Percentiles rank a stretch among this genome's conserved stretches.
Evolutionary conservation across 495 filamentous ascomycete genomes (phyloP).

Genomic region (Trypethelium eluteriae): DNA sequence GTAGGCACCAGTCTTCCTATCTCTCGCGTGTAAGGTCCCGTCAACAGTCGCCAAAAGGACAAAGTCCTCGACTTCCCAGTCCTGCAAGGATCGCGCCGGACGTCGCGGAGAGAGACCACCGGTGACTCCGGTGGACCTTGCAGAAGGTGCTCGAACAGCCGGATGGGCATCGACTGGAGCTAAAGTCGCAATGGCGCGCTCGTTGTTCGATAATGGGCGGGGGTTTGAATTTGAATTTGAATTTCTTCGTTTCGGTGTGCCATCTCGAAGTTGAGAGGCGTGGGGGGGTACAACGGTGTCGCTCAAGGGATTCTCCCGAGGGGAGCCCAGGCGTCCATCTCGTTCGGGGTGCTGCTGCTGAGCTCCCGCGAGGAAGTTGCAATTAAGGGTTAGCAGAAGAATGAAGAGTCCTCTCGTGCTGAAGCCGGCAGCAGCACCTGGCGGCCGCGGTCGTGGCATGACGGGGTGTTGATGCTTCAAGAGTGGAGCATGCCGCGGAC

Average conservation of each 20-base stretch:
- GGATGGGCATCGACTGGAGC: conserved; percentile 59
- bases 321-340: conserved; percentile 27
- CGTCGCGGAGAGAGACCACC: conserved; percentile 72
- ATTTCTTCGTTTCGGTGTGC: conserved; percentile 1
- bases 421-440: conserved; percentile 34
- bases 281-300: conserved; percentile 10
- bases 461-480: conserved; percentile 10
- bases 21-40: conserved; percentile 86
- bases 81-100: conserved; percentile 88
- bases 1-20: conserved; percentile 72
- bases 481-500: conserved; percentile 19
- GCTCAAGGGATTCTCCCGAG: conserved; percentile 13
- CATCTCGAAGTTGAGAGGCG: conserved; percentile 10
- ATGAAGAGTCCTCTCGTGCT: conserved; percentile 26
- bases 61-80: conserved; percentile 99
- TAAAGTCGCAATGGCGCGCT: conserved; percentile 87
- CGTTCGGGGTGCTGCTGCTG: conserved; percentile 51
- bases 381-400: conserved; percentile 41
- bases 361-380: conserved; percentile 45
- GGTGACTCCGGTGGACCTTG: conserved; percentile 52
- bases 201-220: conserved; percentile 53
- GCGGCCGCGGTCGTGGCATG: conserved; percentile 34
- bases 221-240: neutral
- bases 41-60: conserved; percentile 99
- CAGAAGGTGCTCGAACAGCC: conserved; percentile 45